Evolutionary conservation across 2,329 filamentous ascomycete genomes (phyloP).

Genomic region (Pseudopyrenochaeta lycopersici): DNA sequence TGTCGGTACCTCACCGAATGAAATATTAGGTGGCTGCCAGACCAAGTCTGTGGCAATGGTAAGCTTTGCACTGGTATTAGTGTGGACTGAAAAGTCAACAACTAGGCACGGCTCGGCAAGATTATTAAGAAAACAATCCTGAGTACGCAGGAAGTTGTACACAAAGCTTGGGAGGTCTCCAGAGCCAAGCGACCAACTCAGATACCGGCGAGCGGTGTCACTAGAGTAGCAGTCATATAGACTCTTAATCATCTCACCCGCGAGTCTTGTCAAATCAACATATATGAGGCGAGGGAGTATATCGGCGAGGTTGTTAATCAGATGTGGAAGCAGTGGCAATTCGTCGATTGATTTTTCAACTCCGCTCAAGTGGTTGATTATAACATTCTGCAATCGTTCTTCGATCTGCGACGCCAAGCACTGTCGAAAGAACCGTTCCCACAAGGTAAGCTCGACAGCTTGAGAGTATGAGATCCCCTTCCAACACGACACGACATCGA

Average conservation of each 20-base stretch:
- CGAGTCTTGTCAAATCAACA: constrained; percentile 29
- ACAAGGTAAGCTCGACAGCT: constrained; percentile 40
- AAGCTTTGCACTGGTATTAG: constrained; percentile 8
- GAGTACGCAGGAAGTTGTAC: constrained; percentile 42
- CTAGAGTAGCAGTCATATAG: constrained; percentile 22
- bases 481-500: constrained; percentile 49
- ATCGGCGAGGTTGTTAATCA: constrained; percentile 19
- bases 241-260: constrained; percentile 36
- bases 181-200: constrained; percentile 35
- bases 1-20: constrained; percentile 24
- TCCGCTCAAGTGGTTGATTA: constrained; percentile 13
- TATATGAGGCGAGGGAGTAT: constrained; percentile 17
- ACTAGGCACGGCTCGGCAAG: constrained; percentile 21
- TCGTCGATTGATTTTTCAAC: constrained; percentile 10
- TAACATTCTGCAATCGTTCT: constrained; percentile 18
- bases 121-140: constrained; percentile 42
- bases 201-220: neutral
- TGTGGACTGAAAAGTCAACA: constrained; percentile 18
- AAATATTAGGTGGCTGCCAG: constrained; percentile 32
- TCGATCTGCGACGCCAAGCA: constrained; percentile 30
- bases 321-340: constrained; percentile 10
- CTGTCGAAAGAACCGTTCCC: constrained; percentile 39
- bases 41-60: constrained; percentile 24
- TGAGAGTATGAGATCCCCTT: constrained; percentile 39
- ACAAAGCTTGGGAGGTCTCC: constrained; percentile 35